Conservation (phyloP, 495 filamentous ascomycete genomes). For the Durotheca rogersii region DNA sequence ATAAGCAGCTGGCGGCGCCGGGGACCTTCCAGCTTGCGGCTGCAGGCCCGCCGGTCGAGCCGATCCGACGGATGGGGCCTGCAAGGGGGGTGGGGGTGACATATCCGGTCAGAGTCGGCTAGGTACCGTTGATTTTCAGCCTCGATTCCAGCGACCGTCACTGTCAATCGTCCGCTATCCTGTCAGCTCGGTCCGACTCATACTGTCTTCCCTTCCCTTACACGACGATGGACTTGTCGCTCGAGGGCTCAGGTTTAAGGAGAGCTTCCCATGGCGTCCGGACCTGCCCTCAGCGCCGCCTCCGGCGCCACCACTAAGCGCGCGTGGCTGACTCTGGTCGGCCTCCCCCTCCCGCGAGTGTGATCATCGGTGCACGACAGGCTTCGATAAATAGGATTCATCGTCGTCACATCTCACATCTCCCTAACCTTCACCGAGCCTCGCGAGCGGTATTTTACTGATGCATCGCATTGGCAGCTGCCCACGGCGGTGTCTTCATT, state of each 20-base stretch:
- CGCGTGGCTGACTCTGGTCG: not conserved
- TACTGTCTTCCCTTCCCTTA: not conserved
- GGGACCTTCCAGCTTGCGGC: too few relatives aligned
- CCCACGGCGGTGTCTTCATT: not conserved
- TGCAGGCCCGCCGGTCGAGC: too few relatives aligned
- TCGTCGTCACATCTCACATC: not conserved
- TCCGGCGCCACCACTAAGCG: not conserved
- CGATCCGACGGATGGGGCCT: too few relatives aligned
- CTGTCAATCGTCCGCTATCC: not conserved
- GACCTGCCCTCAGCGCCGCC: not conserved
- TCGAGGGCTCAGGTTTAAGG: too few relatives aligned
- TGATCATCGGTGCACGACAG: not conserved
- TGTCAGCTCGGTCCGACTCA: not conserved
- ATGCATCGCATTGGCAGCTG: not conserved
- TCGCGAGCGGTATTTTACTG: not conserved
- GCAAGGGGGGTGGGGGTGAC: too few relatives aligned
- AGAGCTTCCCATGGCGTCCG: not conserved
- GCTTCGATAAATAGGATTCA: not conserved
- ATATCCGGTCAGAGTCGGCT: too few relatives aligned
- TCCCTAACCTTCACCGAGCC: not conserved
- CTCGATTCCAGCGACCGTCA: not conserved
- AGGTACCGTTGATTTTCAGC: constrained; percentile 6
- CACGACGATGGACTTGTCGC: not conserved
- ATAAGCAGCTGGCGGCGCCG: too few relatives aligned
- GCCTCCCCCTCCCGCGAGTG: not conserved